Evolutionary conservation across 495 filamentous ascomycete genomes (phyloP).

Genomic region (Staphylotrichum longicolle): DNA sequence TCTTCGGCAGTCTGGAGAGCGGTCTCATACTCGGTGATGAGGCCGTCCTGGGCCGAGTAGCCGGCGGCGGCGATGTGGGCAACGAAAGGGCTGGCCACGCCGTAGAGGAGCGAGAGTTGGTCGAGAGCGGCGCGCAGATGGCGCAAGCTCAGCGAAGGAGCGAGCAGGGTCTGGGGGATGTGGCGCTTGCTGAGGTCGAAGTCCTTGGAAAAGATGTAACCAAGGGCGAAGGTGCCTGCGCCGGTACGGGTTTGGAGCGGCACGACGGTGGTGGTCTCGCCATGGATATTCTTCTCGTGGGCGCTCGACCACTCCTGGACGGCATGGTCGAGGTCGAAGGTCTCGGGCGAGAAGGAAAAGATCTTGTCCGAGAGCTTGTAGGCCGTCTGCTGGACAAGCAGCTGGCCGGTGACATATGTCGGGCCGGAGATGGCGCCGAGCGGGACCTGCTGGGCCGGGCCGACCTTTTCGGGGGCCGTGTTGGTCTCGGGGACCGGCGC

Average conservation of each 20-base stretch:
- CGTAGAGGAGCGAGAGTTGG: constrained; percentile 84
- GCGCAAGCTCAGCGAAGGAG: constrained; percentile 74
- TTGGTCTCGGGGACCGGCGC: constrained; percentile 14
- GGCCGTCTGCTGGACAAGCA: constrained; percentile 90
- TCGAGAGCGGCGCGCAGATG: constrained; percentile 82
- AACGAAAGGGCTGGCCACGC: constrained; percentile 84
- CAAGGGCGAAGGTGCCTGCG: constrained; percentile 87
- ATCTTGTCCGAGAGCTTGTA: constrained; percentile 92
- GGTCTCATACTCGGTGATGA: constrained; percentile 85
- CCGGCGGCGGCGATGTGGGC: constrained; percentile 93
- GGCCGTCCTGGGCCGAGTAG: constrained; percentile 64
- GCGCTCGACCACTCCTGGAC: constrained; percentile 68
- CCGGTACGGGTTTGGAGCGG: constrained; percentile 84
- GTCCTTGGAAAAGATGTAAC: constrained; percentile 96
- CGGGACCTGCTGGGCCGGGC: constrained; percentile 50
- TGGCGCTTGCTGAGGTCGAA: constrained; percentile 88
- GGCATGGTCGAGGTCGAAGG: constrained; percentile 83
- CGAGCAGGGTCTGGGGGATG: constrained; percentile 85
- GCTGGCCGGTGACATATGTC: constrained; percentile 87
- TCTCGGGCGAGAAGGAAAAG: constrained; percentile 92
- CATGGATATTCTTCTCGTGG: constrained; percentile 72
- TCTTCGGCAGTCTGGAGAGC: constrained; percentile 85
- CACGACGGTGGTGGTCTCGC: constrained; percentile 72
- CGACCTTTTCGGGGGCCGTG: constrained; percentile 30
- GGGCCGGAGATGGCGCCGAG: constrained; percentile 75